These are phyloP conservation scores for Limtongozyma cylindracea DNA, from an alignment of 805 yeast genomes.

Conservation along the genomic window DNA sequence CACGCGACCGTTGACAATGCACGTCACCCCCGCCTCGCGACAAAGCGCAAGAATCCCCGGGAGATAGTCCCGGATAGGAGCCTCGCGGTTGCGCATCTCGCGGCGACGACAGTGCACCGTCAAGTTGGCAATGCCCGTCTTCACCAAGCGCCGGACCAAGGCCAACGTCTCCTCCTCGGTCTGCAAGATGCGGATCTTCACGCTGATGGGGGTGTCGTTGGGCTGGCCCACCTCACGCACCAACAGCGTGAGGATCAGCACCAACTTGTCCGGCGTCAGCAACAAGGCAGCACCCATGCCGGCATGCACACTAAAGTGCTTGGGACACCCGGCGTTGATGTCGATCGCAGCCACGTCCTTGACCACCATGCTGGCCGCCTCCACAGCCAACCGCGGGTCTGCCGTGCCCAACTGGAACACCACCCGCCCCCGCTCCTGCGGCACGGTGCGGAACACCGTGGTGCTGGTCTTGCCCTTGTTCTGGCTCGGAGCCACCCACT, in stretches of 20 bases:
- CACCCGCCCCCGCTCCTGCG: constrained; percentile 32
- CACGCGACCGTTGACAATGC: constrained; percentile 68
- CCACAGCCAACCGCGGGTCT: constrained; percentile 59
- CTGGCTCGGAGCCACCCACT: constrained; percentile 14
- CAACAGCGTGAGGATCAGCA: constrained; percentile 35
- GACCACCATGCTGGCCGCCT: constrained; percentile 66
- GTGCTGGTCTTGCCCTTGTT: constrained; percentile 12
- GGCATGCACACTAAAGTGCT: constrained; percentile 77
- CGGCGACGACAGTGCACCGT: constrained; percentile 86
- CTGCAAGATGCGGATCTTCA: constrained; percentile 65
- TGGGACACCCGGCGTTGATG: constrained; percentile 92
- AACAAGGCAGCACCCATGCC: constrained; percentile 97
- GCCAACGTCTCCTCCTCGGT: constrained; percentile 29
- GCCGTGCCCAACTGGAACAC: constrained; percentile 87
- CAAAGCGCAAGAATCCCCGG: constrained; percentile 36
- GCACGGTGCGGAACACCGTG: constrained; percentile 47
- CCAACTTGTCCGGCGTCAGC: constrained; percentile 55
- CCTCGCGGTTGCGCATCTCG: constrained; percentile 70
- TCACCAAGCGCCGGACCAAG: constrained; percentile 21
- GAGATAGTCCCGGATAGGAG: constrained; percentile 51
- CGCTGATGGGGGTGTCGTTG: constrained; percentile 57
- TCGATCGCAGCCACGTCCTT: constrained; percentile 83
- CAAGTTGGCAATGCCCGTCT: constrained; percentile 66
- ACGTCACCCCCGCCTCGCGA: constrained; percentile 31
- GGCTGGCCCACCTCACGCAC: constrained; percentile 70